Percentiles rank a stretch among this genome's conserved stretches.
phyloP scores from a whole-genome alignment of 768 basidiomycete genomes.

The Pulveroboletus sp. region DNA sequence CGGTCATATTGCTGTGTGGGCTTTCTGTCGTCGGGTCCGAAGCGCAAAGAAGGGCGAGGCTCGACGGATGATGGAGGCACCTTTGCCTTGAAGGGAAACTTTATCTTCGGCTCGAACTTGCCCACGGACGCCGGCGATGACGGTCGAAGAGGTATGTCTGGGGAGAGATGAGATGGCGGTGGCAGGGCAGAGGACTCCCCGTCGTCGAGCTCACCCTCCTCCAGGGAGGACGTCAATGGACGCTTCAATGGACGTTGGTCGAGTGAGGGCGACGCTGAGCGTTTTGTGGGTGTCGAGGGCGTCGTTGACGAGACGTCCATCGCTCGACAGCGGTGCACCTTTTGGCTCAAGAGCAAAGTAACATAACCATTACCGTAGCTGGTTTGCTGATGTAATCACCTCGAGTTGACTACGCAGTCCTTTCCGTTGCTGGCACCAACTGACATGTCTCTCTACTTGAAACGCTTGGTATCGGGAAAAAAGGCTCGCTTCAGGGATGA shows the following conservation, averaged over 20 bases:
- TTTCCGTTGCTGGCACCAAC: background rate
- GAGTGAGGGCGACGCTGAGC: conserved; percentile 54
- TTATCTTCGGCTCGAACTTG: conserved; percentile 46
- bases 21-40: conserved; percentile 23
- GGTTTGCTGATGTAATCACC: conserved; percentile 18
- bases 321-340: conserved; percentile 3
- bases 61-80: background rate
- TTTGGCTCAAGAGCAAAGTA: background rate
- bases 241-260: conserved; percentile 52
- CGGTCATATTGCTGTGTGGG: conserved; percentile 33
- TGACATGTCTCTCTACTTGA: conserved; percentile 55
- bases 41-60: conserved; percentile 32
- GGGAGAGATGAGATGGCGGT: conserved; percentile 9
- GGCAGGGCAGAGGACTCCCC: conserved; percentile 19
- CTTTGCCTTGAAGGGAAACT: conserved; percentile 72
- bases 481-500: conserved; percentile 75
- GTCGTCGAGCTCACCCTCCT: conserved; percentile 82
- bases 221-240: conserved; percentile 56
- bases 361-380: background rate
- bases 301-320: conserved; percentile 18
- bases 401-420: no score
- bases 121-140: conserved; percentile 23
- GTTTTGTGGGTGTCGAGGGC: conserved; percentile 36
- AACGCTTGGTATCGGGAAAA: conserved; percentile 73
- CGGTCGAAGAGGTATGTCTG: conserved; percentile 27